Base-by-base conservation (phyloP, 2,329 filamentous ascomycete genomes). In the Sporothrix euskadiensis region DNA sequence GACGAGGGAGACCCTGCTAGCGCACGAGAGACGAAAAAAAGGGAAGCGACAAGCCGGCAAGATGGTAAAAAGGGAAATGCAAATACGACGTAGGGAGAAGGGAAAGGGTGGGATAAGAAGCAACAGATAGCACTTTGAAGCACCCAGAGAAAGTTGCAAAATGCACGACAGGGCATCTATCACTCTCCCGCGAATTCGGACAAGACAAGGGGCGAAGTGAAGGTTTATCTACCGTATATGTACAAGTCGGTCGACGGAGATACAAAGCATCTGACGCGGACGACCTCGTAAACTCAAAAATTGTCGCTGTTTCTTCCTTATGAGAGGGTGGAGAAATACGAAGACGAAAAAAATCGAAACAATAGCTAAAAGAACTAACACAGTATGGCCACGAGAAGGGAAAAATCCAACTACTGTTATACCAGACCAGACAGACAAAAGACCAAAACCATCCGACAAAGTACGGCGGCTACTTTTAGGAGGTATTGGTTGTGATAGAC, bases 181-280 rank as follows among this genome's bases (percentile, higher is more conserved):
- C 6, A 49, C 5, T 66, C 41, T 22, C 30, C 61, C 39, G 41
- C 61, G 61, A 47, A 66, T 30, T 66, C 41, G 39, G 61, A 66
- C 39, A 47, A 16, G 39, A 44, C 39, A 39, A 7, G 26, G 56
- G 30, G 56, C 30, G 56, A 39, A 35, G 12, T 49, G 44, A 14
- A 49, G 19, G 14, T 49, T 12, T 19, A 19, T 49, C 14, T 4
- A 35, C 35, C 8, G 2, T n/a, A n/a, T n/a, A n/a, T n/a, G n/a
- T 5, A 8, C 26, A 57, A 57, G 12, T n/a, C 32, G 57, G 57
- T 16, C 32, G 32, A 61, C 32, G 57, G 32, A 61, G 32, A 39
- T 39, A 61, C 32, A 61, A 61, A 61, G 35, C 59, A 63, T 63
- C 35, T 63, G 56, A 59, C 56, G 22, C n/a, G 52, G 26, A 49